These are phyloP conservation scores for Hsuehochloa calcarea DNA, from an alignment of 176 grass and related monocot genomes.

Conservation along the genomic window DNA sequence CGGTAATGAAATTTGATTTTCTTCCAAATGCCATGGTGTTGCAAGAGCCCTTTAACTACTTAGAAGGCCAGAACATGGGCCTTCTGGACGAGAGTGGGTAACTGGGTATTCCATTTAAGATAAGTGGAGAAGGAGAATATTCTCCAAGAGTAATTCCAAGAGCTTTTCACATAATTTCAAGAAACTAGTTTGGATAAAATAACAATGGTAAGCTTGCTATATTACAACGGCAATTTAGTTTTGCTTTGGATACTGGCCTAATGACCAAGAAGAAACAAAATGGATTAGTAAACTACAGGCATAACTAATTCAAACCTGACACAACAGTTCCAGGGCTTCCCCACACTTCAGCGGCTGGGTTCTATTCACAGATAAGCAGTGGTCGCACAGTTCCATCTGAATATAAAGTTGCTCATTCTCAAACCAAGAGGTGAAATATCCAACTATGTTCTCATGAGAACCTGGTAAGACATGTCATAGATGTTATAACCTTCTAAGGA, in stretches of 20 bases:
- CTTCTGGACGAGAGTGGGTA: not conserved
- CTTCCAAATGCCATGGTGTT: not conserved
- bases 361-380: slow-evolving; percentile 48
- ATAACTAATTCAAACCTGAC: slow-evolving; percentile 54
- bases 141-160: not conserved
- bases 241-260: not conserved
- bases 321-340: slow-evolving; percentile 73
- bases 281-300: not conserved
- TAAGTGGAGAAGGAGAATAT: not conserved
- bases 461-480: slow-evolving; percentile 43
- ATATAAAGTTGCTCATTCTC: slow-evolving; percentile 84
- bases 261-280: slow-evolving; percentile 20
- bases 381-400: slow-evolving; percentile 95
- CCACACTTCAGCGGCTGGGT: slow-evolving; percentile 40
- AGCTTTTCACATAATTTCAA: not conserved
- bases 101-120: not conserved
- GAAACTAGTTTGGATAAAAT: slow-evolving; percentile 8
- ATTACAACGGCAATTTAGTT: not conserved
- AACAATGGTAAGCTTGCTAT: not conserved
- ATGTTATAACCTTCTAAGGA: slow-evolving; percentile 9
- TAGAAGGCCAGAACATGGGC: not conserved
- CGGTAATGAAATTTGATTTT: not conserved
- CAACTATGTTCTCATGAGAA: slow-evolving; percentile 84
- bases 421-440: slow-evolving; percentile 97
- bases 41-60: not conserved